A percentile compares a stretch with the other conserved stretches of the same genome.
These are phyloP conservation scores for Trichocomaceae sp. DNA, from an alignment of 2,329 filamentous ascomycete genomes.

Conservation along the genomic window DNA sequence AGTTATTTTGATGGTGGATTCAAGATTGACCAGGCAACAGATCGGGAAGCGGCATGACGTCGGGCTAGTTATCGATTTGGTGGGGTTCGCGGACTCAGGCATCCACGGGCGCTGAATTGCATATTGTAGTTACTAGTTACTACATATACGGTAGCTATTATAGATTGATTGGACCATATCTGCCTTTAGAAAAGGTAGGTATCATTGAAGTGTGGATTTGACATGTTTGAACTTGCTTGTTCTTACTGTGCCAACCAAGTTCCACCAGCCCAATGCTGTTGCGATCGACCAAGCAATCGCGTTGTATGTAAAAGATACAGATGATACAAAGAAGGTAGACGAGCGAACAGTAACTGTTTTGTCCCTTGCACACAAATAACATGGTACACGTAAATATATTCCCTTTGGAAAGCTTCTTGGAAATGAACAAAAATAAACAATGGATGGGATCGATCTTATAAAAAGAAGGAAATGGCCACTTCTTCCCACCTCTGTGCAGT, in stretches of 20 bases:
- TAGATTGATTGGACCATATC: neutral
- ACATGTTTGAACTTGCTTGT: neutral
- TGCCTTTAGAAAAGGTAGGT: neutral
- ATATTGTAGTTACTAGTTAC: too few species aligned
- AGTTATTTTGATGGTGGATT: slow-evolving; percentile 2
- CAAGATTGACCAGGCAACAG: slow-evolving; percentile 12
- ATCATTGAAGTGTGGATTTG: neutral
- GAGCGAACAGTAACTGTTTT: slow-evolving; percentile 5
- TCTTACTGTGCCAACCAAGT: neutral
- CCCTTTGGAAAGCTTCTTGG: neutral
- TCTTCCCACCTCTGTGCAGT: neutral
- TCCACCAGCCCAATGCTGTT: neutral
- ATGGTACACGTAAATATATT: slow-evolving; percentile 6
- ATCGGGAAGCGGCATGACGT: slow-evolving; percentile 12
- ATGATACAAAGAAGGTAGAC: slow-evolving; percentile 6
- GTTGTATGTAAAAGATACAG: neutral
- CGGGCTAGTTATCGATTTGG: neutral
- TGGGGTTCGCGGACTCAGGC: neutral
- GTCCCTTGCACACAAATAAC: slow-evolving; percentile 2
- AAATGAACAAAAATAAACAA: neutral
- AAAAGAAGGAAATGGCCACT: neutral
- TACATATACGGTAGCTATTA: neutral
- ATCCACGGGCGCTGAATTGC: neutral
- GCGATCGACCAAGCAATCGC: neutral
- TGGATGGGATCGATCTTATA: neutral